Base-by-base conservation (phyloP, 441 rosid genomes). In the Croton setiger region DNA sequence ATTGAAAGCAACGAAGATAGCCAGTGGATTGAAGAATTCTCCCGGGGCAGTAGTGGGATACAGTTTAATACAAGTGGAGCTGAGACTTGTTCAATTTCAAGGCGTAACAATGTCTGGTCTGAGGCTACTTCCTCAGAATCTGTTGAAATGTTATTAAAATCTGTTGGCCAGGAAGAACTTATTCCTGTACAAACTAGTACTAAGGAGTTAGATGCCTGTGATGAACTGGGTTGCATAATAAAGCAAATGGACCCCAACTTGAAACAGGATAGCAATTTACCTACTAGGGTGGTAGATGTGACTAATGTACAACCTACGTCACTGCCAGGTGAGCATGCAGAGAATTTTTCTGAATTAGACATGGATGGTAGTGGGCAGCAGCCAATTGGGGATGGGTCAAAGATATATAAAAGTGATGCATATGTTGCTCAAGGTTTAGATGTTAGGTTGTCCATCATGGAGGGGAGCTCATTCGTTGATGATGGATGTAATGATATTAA, bases 121-220 rank as follows among this genome's bases (percentile, higher is more conserved):
- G 99, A 96, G 92, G 98, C 97, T 51, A 83, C 99, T 69, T 96
- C 99, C 70, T 88, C 88, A 37, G 98, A 96, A 73, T 96, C 99
- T 74, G 98, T 93, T 84, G 99, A 93, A 84, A 96, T 96, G 99
- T 85, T 96, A 72, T 82, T 96, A 80, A 93, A 93, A 80, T 96
- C 98, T 54, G 96, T 96, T 68, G 98, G 98, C 41, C 96, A 88
- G 82, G 99, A 96, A 72, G 94, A 96, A 66, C 79, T 72, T 18
- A 74, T 76, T 78, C 89, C 81, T 37, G 78, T 64, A 64, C 83
- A 85, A 69, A 55, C 66, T 80, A 77, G 67, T 70, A 74, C 66
- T 71, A 85, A 78, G 80, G 88, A 76, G 62, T 80, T 90, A 65
- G 91, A 80, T 70, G 82, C 85, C 74, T 87, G 84, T 82, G 89